Base-by-base conservation (phyloP, 108 stramenopile genomes). In the Poteriospumella lacustris region DNA sequence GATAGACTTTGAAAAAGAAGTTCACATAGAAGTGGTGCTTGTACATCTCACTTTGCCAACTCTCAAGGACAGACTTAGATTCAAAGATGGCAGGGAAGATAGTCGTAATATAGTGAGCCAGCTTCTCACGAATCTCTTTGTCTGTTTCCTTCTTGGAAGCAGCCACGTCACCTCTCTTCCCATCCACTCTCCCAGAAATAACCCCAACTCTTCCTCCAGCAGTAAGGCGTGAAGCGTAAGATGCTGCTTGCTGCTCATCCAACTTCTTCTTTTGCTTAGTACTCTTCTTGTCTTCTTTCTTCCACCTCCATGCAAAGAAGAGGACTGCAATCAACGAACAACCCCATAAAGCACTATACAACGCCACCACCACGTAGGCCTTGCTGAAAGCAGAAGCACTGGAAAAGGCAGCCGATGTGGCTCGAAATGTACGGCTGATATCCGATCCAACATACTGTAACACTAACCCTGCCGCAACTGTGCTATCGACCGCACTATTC, bases 121-220 rank as follows among this genome's bases (percentile, higher is more conserved):
- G 47, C 19, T 19, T 52, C 47, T 52, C 15, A 15, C 47, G 47
- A 52, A 52, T 52, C 15, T 52, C 47, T 19, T 52, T 52, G 9
- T 52, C 47, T 52, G 9, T 52, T 19, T 52, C 47, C 47, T n/a
- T n/a, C n/a, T n/a, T n/a, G n/a, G n/a, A n/a, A n/a, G n/a, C n/a
- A n/a, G n/a, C n/a, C n/a, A n/a, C n/a, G n/a, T n/a, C n/a, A n/a
- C n/a, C n/a, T n/a, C 47, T 52, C 47, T 19, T 52, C 47, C 19
- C 9, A 9, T 15, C 47, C 9, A 52, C 15, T 15, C 47, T 52
- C 47, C 47, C 47, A 52, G 47, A 52, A 52, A 52, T 52, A 52
- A 52, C 47, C 47, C 47, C 47, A 52, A 52, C 47, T 52, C 47
- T 52, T 52, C 47, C 47, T 52, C 47, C 47, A 52, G 47, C 47